Conservation (phyloP, 352 stramenopile species). For the Phytophthora aleatoria region DNA sequence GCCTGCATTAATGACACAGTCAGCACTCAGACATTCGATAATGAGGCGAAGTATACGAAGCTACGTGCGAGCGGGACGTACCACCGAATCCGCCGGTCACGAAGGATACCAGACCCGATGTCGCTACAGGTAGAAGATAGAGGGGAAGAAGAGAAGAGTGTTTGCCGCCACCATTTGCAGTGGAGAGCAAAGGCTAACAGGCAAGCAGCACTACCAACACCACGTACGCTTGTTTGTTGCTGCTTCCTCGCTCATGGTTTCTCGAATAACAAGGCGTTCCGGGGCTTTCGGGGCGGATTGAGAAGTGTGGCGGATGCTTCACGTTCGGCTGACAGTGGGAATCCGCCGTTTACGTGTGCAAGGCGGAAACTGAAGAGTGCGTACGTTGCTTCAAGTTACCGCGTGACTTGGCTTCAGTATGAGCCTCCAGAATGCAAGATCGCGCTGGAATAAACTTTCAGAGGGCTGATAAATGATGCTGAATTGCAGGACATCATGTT, state of each 20-base stretch:
- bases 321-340: conserved; percentile 38
- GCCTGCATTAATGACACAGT: conserved; percentile 36
- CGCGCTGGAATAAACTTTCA: conserved; percentile 1
- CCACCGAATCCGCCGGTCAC: conserved; percentile 93
- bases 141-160: neutral
- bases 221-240: conserved; percentile 43
- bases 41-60: neutral
- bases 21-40: conserved; percentile 13
- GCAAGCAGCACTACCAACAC: neutral
- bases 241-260: conserved; percentile 49
- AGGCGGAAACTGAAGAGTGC: conserved; percentile 18
- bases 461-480: conserved; percentile 13
- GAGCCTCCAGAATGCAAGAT: conserved; percentile 33
- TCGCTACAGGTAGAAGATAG: conserved; percentile 39
- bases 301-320: conserved; percentile 17
- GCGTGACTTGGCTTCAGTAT: conserved; percentile 28
- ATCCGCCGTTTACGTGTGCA: conserved; percentile 46
- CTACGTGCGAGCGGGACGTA: conserved; percentile 29
- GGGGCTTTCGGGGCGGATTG: conserved; percentile 21
- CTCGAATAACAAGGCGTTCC: conserved; percentile 5
- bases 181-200: neutral
- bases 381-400: conserved; percentile 31
- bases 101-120: conserved; percentile 92
- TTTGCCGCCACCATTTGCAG: neutral
- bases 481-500: conserved; percentile 19